phyloP scores from a whole-genome alignment of 2,329 filamentous ascomycete species.

The Exophiala sideris region DNA sequence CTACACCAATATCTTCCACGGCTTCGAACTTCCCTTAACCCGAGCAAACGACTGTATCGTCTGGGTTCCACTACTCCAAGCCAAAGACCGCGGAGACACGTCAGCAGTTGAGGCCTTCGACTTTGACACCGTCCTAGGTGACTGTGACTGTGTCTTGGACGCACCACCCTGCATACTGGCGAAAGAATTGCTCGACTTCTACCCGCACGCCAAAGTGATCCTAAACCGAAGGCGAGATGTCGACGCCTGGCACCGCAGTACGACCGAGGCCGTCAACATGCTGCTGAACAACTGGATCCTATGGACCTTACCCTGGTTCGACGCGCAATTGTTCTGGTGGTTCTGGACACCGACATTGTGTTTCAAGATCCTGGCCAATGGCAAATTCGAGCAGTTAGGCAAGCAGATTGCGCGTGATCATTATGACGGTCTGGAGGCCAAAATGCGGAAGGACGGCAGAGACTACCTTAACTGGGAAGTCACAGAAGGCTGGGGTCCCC shows the following conservation, averaged over 20 bases:
- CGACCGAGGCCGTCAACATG: neutral
- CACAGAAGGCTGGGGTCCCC: constrained; percentile 45
- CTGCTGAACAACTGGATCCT: neutral
- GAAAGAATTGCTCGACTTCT: constrained; percentile 8
- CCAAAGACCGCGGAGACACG: neutral
- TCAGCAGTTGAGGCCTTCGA: neutral
- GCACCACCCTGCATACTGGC: constrained; percentile 3
- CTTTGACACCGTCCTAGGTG: constrained; percentile 2
- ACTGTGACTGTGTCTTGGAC: constrained; percentile 9
- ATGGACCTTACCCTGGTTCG: neutral
- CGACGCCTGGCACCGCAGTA: neutral
- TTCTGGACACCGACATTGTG: neutral
- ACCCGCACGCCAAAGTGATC: constrained; percentile 12
- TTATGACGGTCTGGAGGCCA: constrained; percentile 1
- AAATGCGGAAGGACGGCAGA: constrained; percentile 14
- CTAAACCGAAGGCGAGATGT: constrained; percentile 2
- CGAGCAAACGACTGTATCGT: neutral
- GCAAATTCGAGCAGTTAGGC: constrained; percentile 5
- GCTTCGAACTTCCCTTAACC: constrained; percentile 7
- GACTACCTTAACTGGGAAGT: constrained; percentile 34
- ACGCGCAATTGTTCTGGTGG: neutral
- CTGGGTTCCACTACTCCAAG: neutral
- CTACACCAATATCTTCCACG: constrained; percentile 7
- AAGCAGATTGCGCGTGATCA: constrained; percentile 4
- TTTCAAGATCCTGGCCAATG: neutral